phyloP scores from a whole-genome alignment of 2,329 filamentous ascomycete species.

The Emericellopsis atlantica region DNA sequence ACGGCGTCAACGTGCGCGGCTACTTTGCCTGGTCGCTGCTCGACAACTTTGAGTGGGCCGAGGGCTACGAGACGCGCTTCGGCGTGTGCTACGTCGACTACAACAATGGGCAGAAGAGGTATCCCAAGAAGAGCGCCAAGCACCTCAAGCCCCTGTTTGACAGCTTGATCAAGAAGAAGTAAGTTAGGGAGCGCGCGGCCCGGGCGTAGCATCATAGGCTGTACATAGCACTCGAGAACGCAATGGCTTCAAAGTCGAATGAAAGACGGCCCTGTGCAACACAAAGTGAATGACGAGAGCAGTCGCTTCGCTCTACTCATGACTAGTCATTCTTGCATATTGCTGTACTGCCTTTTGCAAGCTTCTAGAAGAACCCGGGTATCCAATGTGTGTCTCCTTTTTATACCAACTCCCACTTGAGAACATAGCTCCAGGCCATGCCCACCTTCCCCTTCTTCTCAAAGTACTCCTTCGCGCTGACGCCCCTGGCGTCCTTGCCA shows the following conservation, averaged over 20 bases:
- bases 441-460: slow-evolving; percentile 27
- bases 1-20: slow-evolving; percentile 66
- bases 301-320: too few relatives aligned
- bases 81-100: slow-evolving; percentile 80
- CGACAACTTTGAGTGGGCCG: slow-evolving; percentile 91
- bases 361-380: too few relatives aligned
- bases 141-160: slow-evolving; percentile 61
- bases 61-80: slow-evolving; percentile 78
- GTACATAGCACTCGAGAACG: too few relatives aligned
- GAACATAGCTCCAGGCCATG: slow-evolving; percentile 30
- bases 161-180: slow-evolving; percentile 52
- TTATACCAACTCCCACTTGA: slow-evolving; percentile 35
- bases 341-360: too few relatives aligned
- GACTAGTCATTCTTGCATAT: too few relatives aligned
- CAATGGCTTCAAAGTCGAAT: too few relatives aligned
- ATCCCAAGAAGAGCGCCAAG: slow-evolving; percentile 74
- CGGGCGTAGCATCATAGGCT: too few relatives aligned
- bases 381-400: too few relatives aligned
- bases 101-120: slow-evolving; percentile 61
- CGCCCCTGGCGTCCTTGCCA: slow-evolving; percentile 31
- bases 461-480: slow-evolving; percentile 33
- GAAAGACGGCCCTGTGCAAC: too few relatives aligned
- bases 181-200: slow-evolving; percentile 1
- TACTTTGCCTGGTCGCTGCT: slow-evolving; percentile 84
- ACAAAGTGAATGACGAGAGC: too few relatives aligned